Base-by-base conservation (phyloP, 768 basidiomycete species). In the Phanerodontia chrysosporium region DNA sequence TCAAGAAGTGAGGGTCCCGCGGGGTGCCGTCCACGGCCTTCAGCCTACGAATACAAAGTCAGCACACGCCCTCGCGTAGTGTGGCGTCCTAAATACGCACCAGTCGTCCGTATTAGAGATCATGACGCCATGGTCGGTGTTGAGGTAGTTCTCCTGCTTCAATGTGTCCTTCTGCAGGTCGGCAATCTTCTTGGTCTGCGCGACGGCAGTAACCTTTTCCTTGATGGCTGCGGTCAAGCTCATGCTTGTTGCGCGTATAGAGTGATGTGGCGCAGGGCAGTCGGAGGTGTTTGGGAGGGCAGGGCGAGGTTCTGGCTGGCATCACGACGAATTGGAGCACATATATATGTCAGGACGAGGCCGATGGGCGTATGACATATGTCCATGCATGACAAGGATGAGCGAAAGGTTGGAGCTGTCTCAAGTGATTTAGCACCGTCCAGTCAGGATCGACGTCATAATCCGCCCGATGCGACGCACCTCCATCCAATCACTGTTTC, bases 1-100 rank as follows among this genome's bases (percentile, higher is more conserved):
- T 91, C 90, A n/a, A 95, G 78, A 8, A 92, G 75, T 25, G 83
- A 81, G 1, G 92, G 88, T 0, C 92, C 94, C 2, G 77, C 75
- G 39, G 72, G 25, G 72, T 63, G 30, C 78, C 81, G 61, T 77
- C 71, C 21, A 75, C 69, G 22, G 77, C 80, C 67, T 79, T 83
- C 45, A 87, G 72, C 86, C 87, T 89, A 58, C 48, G 36, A 9
- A 14, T 45, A 51, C 18, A 18, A 16, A n/a, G 39, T 58, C 16
- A 45, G 18, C 52, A n/a, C 61, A 45, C 59, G 39, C 6, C 45
- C 44, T 32, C 51, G 28, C 29, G 30, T 22, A 49, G 58, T 45
- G n/a, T 16, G 18, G 30, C 2, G 58, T 45, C 0, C 10, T 21
- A 18, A 12, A 9, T 16, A 67, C 74, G 4, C 46, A 84, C 87